These are phyloP conservation scores for Calamus simplicifolius DNA, from an alignment of 176 grass and related monocot genomes.

Conservation along the genomic window DNA sequence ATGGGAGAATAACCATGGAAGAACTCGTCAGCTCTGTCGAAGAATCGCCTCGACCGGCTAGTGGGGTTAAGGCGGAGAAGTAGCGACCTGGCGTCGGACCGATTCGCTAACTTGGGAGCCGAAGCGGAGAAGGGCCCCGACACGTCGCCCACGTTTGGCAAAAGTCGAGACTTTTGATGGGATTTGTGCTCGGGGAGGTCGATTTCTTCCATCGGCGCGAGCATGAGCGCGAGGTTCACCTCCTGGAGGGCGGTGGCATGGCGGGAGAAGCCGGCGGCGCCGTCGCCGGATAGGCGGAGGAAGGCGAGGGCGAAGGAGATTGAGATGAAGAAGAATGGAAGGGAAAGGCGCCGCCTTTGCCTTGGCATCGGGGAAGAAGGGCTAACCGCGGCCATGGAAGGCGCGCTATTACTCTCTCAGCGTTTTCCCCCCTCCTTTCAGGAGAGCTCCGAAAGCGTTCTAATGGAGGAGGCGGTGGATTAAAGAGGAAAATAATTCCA, in stretches of 20 bases:
- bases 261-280: not conserved
- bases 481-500: too few species aligned
- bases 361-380: slow-evolving; percentile 1
- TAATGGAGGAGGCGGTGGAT: too few species aligned
- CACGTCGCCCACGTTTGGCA: not conserved
- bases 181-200: not conserved
- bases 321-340: slow-evolving; percentile 7
- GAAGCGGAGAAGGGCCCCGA: not conserved
- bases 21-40: slow-evolving; percentile 38
- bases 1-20: not conserved
- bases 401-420: too few species aligned
- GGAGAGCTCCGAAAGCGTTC: too few species aligned
- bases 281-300: slow-evolving; percentile 6
- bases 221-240: too few species aligned
- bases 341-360: slow-evolving; percentile 11
- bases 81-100: slow-evolving; percentile 23
- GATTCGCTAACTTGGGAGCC: not conserved
- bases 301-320: slow-evolving; percentile 10
- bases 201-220: too few species aligned
- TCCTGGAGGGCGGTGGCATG: not conserved
- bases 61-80: slow-evolving; percentile 25
- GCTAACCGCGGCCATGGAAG: not conserved
- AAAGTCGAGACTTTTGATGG: not conserved
- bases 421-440: too few species aligned
- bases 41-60: slow-evolving; percentile 31